Percentiles rank a stretch among this genome's conserved stretches.
These are phyloP conservation scores for Salix viminalis DNA, from an alignment of 345 rosid genomes.

Conservation along the genomic window DNA sequence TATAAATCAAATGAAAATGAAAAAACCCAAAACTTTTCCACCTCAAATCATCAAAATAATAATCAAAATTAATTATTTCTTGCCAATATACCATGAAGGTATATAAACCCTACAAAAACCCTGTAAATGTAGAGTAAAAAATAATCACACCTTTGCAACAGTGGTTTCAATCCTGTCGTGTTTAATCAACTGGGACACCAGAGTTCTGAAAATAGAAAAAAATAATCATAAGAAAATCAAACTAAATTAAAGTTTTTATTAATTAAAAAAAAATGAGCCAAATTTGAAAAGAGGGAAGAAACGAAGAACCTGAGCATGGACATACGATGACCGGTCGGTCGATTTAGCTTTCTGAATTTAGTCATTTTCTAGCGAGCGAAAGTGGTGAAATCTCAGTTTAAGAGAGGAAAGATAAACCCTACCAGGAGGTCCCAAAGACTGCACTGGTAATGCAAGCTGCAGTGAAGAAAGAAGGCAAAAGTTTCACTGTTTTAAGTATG, in stretches of 20 bases:
- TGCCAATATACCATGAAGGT: neutral
- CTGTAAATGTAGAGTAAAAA: neutral
- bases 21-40: neutral
- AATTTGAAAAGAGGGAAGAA: no score
- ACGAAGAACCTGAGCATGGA: conserved; percentile 71
- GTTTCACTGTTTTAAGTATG: neutral
- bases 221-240: neutral
- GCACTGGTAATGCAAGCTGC: neutral
- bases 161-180: conserved; percentile 93
- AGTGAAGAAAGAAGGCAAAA: neutral
- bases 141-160: conserved; percentile 58
- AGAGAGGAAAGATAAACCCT: conserved; percentile 5
- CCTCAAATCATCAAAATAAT: neutral
- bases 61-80: neutral
- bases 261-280: no score
- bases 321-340: conserved; percentile 81
- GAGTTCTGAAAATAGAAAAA: conserved; percentile 42
- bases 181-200: conserved; percentile 95
- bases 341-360: conserved; percentile 74
- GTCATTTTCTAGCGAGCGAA: conserved; percentile 42
- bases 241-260: neutral
- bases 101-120: conserved; percentile 28
- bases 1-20: neutral
- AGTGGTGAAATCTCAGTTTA: neutral
- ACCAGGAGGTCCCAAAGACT: neutral